Conservation (phyloP, 352 stramenopile species). For the Globisporangium apiculatum region DNA sequence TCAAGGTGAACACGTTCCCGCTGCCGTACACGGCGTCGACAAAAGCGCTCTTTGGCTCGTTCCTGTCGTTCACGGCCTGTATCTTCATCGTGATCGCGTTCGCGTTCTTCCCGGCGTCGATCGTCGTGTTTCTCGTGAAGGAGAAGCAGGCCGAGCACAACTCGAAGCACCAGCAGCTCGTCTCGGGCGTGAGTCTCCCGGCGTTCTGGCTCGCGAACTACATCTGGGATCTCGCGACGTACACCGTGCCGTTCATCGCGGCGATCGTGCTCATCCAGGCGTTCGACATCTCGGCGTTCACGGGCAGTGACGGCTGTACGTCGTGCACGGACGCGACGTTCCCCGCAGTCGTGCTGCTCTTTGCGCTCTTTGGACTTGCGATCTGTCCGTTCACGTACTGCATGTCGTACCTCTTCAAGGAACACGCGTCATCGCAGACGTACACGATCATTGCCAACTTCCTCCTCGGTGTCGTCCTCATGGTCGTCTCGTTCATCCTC, state of each 20-base stretch:
- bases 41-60: conserved; percentile 35
- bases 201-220: conserved; percentile 96
- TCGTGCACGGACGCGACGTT: conserved; percentile 17
- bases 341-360: conserved; percentile 40
- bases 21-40: conserved; percentile 39
- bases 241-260: conserved; percentile 56
- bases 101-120: conserved; percentile 86
- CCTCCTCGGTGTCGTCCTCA: conserved; percentile 46
- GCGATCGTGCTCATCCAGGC: conserved; percentile 31
- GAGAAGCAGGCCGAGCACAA: conserved; percentile 87
- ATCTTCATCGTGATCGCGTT: conserved; percentile 89
- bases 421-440: conserved; percentile 37
- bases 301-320: conserved; percentile 18
- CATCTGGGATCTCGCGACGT: conserved; percentile 88
- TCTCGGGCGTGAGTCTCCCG: neutral
- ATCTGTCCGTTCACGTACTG: conserved; percentile 58
- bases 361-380: conserved; percentile 51
- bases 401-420: conserved; percentile 50
- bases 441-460: conserved; percentile 61
- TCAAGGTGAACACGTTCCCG: conserved; percentile 42
- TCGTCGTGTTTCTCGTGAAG: conserved; percentile 93
- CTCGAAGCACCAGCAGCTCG: conserved; percentile 91
- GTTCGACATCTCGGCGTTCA: conserved; percentile 26
- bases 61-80: conserved; percentile 62
- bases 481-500: conserved; percentile 48